These are phyloP conservation scores for Hanseniaspora thailandica DNA, from an alignment of 805 yeast species.

Conservation along the genomic window DNA sequence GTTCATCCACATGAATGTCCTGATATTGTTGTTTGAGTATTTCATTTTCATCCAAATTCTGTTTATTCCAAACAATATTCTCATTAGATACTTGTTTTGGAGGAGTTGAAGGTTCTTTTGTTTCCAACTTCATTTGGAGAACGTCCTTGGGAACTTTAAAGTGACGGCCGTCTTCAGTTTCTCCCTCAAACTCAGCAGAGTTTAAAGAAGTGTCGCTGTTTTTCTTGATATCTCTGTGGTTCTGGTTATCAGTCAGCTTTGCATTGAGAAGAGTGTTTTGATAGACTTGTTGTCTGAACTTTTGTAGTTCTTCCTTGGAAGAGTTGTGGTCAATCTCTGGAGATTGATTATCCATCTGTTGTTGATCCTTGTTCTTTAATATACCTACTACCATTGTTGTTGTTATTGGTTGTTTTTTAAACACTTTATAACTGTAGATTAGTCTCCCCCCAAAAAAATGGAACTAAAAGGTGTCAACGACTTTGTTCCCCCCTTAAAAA, in stretches of 20 bases:
- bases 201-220: conserved; percentile 17
- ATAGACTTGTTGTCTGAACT: conserved; percentile 57
- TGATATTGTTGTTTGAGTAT: conserved; percentile 56
- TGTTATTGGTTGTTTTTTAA: background rate
- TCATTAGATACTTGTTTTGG: conserved; percentile 24
- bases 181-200: conserved; percentile 5
- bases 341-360: background rate
- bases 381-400: conserved; percentile 32
- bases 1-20: conserved; percentile 62
- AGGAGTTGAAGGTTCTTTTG: conserved; percentile 14
- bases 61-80: conserved; percentile 74
- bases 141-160: conserved; percentile 27
- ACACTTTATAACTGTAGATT: too few relatives aligned
- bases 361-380: conserved; percentile 38
- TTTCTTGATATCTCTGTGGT: conserved; percentile 20
- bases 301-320: conserved; percentile 22
- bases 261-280: conserved; percentile 72
- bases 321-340: conserved; percentile 19
- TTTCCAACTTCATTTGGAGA: conserved; percentile 24
- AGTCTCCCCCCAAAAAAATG: too few relatives aligned
- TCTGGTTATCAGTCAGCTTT: conserved; percentile 27
- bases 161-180: conserved; percentile 6
- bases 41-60: conserved; percentile 50
- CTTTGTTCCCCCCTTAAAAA: too few relatives aligned
- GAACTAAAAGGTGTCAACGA: too few relatives aligned